Conservation (phyloP, 805 yeast genomes). For the Candida ipomoeae region DNA sequence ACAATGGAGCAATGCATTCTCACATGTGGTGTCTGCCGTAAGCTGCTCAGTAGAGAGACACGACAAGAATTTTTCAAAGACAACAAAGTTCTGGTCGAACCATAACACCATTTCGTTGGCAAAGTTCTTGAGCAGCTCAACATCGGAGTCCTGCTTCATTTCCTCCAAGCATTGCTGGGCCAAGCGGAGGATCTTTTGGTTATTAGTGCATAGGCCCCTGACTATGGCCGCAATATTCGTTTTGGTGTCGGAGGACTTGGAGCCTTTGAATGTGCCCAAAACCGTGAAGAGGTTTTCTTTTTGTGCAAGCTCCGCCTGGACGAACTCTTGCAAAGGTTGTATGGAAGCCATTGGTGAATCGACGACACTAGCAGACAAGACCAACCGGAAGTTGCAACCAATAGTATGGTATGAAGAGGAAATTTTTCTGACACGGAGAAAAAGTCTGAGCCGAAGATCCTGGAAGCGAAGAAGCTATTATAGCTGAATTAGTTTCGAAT, state of each 20-base stretch:
- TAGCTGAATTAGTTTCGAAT: not conserved
- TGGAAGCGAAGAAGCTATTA: not conserved
- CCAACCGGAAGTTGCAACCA: no score
- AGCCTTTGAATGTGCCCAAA: slow-evolving; percentile 31
- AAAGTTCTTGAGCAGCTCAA: slow-evolving; percentile 30
- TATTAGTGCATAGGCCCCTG: slow-evolving; percentile 40
- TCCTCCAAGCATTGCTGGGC: slow-evolving; percentile 17
- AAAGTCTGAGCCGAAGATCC: no score
- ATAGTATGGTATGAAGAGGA: no score
- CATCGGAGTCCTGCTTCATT: slow-evolving; percentile 8
- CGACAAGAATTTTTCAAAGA: slow-evolving; percentile 31
- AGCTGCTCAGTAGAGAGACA: slow-evolving; percentile 15
- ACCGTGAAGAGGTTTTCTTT: slow-evolving; percentile 34
- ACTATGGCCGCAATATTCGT: slow-evolving; percentile 28
- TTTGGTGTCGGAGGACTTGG: slow-evolving; percentile 19
- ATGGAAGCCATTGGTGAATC: not conserved
- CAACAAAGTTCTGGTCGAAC: slow-evolving; percentile 32
- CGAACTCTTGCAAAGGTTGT: slow-evolving; percentile 8
- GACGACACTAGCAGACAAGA: no score
- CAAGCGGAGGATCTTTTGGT: slow-evolving; percentile 24
- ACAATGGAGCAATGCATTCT: slow-evolving; percentile 32
- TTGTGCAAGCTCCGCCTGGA: slow-evolving; percentile 26
- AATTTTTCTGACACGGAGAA: no score
- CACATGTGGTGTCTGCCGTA: slow-evolving; percentile 19
- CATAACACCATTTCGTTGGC: slow-evolving; percentile 38